These are phyloP conservation scores for Globisporangium splendens DNA, from an alignment of 352 stramenopile species.

Conservation along the genomic window DNA sequence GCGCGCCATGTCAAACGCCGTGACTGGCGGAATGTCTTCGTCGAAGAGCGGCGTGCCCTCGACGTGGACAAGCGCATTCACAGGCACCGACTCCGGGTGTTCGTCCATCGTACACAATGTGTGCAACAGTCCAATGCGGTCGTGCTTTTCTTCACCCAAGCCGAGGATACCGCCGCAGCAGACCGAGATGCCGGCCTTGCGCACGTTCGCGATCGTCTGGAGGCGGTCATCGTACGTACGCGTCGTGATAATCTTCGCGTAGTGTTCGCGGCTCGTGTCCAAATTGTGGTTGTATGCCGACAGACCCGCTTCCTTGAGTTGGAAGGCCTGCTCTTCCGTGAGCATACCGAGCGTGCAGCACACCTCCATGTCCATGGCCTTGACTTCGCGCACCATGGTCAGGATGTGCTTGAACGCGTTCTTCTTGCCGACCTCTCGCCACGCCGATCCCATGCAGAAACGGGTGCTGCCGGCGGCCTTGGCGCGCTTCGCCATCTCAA, in stretches of 20 bases:
- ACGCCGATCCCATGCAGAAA: slow-evolving; percentile 98
- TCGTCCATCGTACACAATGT: slow-evolving; percentile 94
- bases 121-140: slow-evolving; percentile 94
- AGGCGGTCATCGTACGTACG: slow-evolving; percentile 96
- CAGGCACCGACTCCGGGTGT: slow-evolving; percentile 96
- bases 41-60: slow-evolving; percentile 94
- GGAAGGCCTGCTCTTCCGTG: slow-evolving; percentile 92
- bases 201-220: slow-evolving; percentile 95
- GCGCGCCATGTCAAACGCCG: slow-evolving; percentile 96
- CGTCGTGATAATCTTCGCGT: slow-evolving; percentile 96
- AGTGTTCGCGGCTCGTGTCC: slow-evolving; percentile 97
- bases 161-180: slow-evolving; percentile 97
- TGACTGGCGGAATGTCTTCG: slow-evolving; percentile 80
- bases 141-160: slow-evolving; percentile 92
- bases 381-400: slow-evolving; percentile 94
- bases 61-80: slow-evolving; percentile 96
- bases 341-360: slow-evolving; percentile 98
- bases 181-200: slow-evolving; percentile 96
- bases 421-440: slow-evolving; percentile 97
- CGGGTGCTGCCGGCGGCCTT: slow-evolving; percentile 96
- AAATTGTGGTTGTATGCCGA: slow-evolving; percentile 99
- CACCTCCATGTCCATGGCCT: slow-evolving; percentile 91
- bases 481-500: slow-evolving; percentile 92
- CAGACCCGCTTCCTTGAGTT: slow-evolving; percentile 97
- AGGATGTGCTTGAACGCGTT: slow-evolving; percentile 98